Base-by-base conservation (phyloP, 2,329 filamentous ascomycete species). In the Fusarium sp. region DNA sequence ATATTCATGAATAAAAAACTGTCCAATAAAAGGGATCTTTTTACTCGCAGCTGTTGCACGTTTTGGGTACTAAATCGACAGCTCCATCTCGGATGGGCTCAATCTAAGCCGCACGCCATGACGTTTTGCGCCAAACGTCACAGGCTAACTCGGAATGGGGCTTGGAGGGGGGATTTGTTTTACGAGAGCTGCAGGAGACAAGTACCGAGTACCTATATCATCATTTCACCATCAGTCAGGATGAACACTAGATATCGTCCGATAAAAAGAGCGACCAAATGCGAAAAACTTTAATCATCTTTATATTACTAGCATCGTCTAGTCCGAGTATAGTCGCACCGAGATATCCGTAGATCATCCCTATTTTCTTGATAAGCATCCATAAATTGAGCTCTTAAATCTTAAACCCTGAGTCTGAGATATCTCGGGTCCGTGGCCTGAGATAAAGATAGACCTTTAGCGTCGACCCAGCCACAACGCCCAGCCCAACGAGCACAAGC, bases 361-460 rank as follows among this genome's bases (percentile, higher is more conserved):
- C 19, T 26, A n/a, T 47, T 56, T 28, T 63, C 45, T 54, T 40
- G 60, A 64, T 59, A 58, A 64, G 59, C 33, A 47, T 24, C 41
- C 41, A 52, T 59, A n/a, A 35, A 41, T 51, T 39, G 28, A 30
- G 10, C 28, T 30, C 30, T 30, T 44, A 53, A 24, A 17, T 30
- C 30, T 30, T 44, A 53, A 53, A 17, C 17, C 35, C n/a, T 37
- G 7, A 37, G 17, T 37, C 33, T 37, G 33, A 17, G 15, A 35
- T 35, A n/a, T 35, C 33, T n/a, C 35, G 35, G 35, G 39, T 30
- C 17, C 35, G 35, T 62, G 45, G 37, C 49, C 52, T 67, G 56
- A 69, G 66, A 69, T 68, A 69, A 68, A 68, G 66, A 68, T 67
- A 68, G 66, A 49, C 44, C 58, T 19, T 51, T 68, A 68, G 66